Evolutionary conservation across 2,329 filamentous ascomycete genomes (phyloP).

Genomic region (Diaporthe destruens): DNA sequence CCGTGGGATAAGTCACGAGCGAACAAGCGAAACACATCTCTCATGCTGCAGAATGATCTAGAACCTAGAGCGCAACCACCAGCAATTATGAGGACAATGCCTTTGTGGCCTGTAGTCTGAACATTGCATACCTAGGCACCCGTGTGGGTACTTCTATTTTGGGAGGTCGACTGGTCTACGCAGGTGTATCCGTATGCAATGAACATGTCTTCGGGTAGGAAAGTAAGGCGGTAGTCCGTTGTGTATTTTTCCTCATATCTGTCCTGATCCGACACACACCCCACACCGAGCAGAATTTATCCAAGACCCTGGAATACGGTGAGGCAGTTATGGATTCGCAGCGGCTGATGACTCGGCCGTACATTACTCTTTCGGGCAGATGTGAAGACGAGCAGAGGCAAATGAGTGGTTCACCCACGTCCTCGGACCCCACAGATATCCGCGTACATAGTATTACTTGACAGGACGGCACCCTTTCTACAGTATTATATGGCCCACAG

Average conservation of each 20-base stretch:
- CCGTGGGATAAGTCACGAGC: not conserved
- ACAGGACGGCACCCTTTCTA: not conserved
- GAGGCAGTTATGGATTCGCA: constrained; percentile 13
- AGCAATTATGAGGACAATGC: not conserved
- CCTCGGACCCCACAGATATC: constrained; percentile 14
- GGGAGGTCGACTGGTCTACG: not conserved
- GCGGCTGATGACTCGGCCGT: constrained; percentile 28
- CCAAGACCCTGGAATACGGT: constrained; percentile 4
- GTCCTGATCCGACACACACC: constrained; percentile 15
- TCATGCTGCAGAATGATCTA: not conserved
- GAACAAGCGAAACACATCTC: not conserved
- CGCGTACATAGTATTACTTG: not conserved
- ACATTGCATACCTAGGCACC: no score
- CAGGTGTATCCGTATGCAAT: no score
- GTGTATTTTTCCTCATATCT: not conserved
- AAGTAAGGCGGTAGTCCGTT: no score
- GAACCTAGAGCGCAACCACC: no score
- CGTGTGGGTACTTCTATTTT: not conserved
- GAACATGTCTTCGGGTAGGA: not conserved
- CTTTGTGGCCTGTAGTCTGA: not conserved
- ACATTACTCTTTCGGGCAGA: not conserved
- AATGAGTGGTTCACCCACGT: constrained; percentile 5
- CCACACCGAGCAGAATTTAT: constrained; percentile 20
- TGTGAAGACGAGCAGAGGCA: not conserved
- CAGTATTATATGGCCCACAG: no score